phyloP scores from a whole-genome alignment of 331 rosid genomes.

The Quercus phellos region DNA sequence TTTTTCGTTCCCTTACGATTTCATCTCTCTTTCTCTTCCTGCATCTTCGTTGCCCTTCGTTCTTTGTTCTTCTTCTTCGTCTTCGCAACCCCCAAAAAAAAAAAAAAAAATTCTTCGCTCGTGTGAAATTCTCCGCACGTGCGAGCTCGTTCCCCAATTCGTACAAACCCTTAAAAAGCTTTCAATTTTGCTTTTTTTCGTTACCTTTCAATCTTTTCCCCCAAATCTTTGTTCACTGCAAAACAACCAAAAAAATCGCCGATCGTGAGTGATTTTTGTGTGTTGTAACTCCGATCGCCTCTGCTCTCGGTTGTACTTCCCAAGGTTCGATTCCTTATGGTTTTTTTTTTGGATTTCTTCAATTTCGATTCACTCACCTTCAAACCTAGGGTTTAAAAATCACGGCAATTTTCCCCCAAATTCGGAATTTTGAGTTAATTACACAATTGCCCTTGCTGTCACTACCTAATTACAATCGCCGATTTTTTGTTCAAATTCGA shows the following conservation, averaged over 20 bases:
- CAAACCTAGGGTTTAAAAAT: neutral
- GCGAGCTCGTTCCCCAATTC: neutral
- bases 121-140: neutral
- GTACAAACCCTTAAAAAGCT: neutral
- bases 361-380: neutral
- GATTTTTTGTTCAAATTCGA: too few species aligned
- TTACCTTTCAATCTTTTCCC: neutral
- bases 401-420: neutral
- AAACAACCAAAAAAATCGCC: neutral
- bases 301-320: neutral
- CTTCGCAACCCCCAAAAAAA: too few species aligned
- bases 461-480: neutral
- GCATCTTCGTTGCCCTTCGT: too few species aligned
- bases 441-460: neutral
- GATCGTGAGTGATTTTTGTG: neutral
- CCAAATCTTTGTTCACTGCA: neutral
- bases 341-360: neutral
- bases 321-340: neutral
- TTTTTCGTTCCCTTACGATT: neutral
- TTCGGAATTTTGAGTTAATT: neutral
- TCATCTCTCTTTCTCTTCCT: neutral
- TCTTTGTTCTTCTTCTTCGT: too few species aligned
- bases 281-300: neutral
- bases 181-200: neutral
- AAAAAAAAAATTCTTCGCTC: neutral